Base-by-base conservation (phyloP, 108 stramenopile species). In the Cyclotella kingstonii region DNA sequence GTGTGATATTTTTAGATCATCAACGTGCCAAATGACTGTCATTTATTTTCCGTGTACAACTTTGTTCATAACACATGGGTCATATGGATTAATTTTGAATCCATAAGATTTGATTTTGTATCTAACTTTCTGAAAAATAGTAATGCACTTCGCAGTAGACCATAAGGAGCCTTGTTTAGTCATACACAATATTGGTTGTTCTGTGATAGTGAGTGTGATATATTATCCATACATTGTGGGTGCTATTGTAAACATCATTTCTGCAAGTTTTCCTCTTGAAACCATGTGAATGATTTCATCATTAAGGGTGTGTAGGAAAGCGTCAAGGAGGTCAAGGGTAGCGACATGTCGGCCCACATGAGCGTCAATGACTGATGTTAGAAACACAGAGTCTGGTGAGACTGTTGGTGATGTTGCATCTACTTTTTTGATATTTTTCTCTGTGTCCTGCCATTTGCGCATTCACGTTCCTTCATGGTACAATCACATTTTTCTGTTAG, bases 271-370 rank as follows among this genome's bases (percentile, higher is more conserved):
- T 6, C 71, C 71, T 4, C 42, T 34, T 17, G 63, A 15, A 11
- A 50, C 38, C 73, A 81, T 31, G 17, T 46, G 49, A 5, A 76
- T 36, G 8, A 25, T 58, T 11, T 63, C 55, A 19, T 76, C 73
- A 23, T 52, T 54, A 1, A 71, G 27, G 3, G 81, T 56, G 33
- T 85, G 84, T 8, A 85, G 19, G 51, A 80, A 85, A 5, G 79
- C 76, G 26, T 65, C 73, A 2, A 71, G 79, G 5, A 85, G n/a
- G 41, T 85, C 81, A 52, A 48, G 11, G 4, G 67, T 67, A 26
- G 74, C 74, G 2, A 82, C 79, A 33, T 82, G 65, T 11, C 81
- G 12, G 3, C 51, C 33, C 67, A 79, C 64, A 14, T 71, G 18
- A 19, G 81, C 81, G 41, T 82, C 77, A 41, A 79, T 76, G 1